Evolutionary conservation across 306 rosid genomes (phyloP).

Genomic region (Dicorynia guianensis): DNA sequence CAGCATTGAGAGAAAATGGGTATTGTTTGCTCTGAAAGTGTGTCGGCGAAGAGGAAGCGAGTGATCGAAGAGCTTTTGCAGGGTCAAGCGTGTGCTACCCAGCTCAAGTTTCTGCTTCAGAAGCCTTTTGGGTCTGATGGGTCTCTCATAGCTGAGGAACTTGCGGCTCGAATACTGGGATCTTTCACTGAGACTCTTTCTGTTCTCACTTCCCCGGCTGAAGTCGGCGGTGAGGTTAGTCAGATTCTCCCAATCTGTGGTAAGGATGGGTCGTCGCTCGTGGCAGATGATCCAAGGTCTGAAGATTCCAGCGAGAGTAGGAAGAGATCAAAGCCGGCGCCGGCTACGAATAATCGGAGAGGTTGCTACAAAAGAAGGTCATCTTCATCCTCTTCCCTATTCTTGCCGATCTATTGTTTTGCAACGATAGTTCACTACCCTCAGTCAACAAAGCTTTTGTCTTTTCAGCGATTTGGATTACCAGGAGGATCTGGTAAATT

Average conservation of each 20-base stretch:
- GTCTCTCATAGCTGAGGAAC: conserved; percentile 48
- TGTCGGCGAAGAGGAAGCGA: background rate
- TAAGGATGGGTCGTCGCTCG: conserved; percentile 13
- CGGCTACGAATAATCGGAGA: conserved; percentile 56
- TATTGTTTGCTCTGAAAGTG: conserved; percentile 17
- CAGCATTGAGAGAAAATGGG: conserved; percentile 40
- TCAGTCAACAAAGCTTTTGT: background rate
- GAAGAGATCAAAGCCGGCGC: conserved; percentile 35
- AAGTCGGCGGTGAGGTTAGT: conserved; percentile 5
- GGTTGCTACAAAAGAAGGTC: conserved; percentile 87
- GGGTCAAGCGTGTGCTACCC: conserved; percentile 55
- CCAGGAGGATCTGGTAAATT: conserved; percentile 11
- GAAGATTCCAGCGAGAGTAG: conserved; percentile 55
- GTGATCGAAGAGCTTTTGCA: conserved; percentile 43
- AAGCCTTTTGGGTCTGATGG: conserved; percentile 18
- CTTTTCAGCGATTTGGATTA: background rate
- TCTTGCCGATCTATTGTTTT: conserved; percentile 13
- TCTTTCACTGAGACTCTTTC: conserved; percentile 57
- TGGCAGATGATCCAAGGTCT: conserved; percentile 49
- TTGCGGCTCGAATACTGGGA: conserved; percentile 42
- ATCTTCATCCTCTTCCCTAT: background rate
- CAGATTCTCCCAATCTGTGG: conserved; percentile 31
- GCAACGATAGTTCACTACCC: background rate
- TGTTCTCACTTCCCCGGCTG: conserved; percentile 37
- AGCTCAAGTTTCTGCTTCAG: conserved; percentile 55